Percentiles rank a stretch among this genome's conserved stretches.
Evolutionary conservation across 2,329 filamentous ascomycete species (phyloP).

Genomic region (Chalaropsis thielavioides): DNA sequence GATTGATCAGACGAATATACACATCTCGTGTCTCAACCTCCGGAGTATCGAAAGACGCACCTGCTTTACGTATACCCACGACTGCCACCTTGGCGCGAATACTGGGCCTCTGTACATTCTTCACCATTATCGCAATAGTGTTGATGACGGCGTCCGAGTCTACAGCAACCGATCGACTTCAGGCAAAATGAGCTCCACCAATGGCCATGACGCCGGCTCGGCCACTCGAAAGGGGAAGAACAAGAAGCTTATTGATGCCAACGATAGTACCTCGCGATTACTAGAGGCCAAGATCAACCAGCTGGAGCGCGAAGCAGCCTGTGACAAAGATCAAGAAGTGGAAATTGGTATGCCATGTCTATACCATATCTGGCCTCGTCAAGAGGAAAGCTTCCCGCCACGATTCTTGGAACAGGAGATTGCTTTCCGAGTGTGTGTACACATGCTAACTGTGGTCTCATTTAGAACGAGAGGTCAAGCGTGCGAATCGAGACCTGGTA

Average conservation of each 20-base stretch:
- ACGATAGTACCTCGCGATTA: slow-evolving; percentile 73
- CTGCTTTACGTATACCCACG: background rate
- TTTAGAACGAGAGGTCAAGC: slow-evolving; percentile 80
- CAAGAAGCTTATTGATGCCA: slow-evolving; percentile 73
- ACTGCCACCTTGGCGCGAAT: background rate
- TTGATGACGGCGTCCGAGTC: background rate
- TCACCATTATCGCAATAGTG: background rate
- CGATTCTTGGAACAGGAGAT: background rate
- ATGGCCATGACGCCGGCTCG: slow-evolving; percentile 5
- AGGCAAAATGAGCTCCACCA: slow-evolving; percentile 8
- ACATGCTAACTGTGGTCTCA: slow-evolving; percentile 1
- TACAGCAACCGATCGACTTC: background rate
- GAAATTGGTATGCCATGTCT: slow-evolving; percentile 61
- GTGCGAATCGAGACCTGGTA: slow-evolving; percentile 79
- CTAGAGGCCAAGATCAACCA: slow-evolving; percentile 89
- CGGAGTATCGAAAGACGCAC: background rate
- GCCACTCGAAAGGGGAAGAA: slow-evolving; percentile 59
- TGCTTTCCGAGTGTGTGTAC: background rate
- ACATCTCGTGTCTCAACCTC: background rate
- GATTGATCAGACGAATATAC: background rate
- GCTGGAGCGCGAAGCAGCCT: slow-evolving; percentile 81
- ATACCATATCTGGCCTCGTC: background rate
- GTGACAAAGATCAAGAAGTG: slow-evolving; percentile 86
- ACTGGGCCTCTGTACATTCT: background rate
- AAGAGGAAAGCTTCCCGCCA: background rate